Percentiles rank a stretch among this genome's conserved stretches.
Conservation (phyloP, 352 stramenopile species). For the Halophytophthora batemanensis region DNA sequence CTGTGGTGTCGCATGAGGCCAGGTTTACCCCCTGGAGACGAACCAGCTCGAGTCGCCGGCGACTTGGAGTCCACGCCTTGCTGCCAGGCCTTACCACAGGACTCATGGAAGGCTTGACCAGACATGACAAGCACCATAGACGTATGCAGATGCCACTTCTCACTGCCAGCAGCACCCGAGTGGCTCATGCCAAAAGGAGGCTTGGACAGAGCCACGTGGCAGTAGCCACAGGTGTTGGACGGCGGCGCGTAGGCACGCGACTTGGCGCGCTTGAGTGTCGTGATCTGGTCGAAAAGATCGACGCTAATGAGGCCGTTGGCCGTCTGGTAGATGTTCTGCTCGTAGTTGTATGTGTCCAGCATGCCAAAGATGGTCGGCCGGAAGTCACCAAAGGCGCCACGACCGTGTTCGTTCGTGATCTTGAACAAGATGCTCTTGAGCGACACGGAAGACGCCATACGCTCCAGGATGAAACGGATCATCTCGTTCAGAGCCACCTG, state of each 20-base stretch:
- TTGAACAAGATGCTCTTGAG: slow-evolving; percentile 93
- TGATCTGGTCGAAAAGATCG: slow-evolving; percentile 85
- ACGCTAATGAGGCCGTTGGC: slow-evolving; percentile 80
- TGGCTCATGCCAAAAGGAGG: slow-evolving; percentile 84
- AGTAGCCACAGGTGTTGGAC: slow-evolving; percentile 77
- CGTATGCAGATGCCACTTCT: slow-evolving; percentile 84
- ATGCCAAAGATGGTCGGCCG: slow-evolving; percentile 93
- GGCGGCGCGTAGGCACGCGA: slow-evolving; percentile 70
- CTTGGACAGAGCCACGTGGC: slow-evolving; percentile 76
- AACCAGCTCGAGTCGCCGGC: slow-evolving; percentile 17
- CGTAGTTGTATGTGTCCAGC: slow-evolving; percentile 92
- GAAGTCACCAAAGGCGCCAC: slow-evolving; percentile 92
- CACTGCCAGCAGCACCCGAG: slow-evolving; percentile 51
- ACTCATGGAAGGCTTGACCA: slow-evolving; percentile 83
- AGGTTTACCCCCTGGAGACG: slow-evolving; percentile 20
- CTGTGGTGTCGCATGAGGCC: slow-evolving; percentile 36
- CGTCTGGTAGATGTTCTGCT: slow-evolving; percentile 88
- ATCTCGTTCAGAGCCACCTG: slow-evolving; percentile 90
- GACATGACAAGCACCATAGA: slow-evolving; percentile 82
- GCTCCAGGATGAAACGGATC: slow-evolving; percentile 91
- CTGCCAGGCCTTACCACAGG: slow-evolving; percentile 83
- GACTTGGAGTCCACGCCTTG: slow-evolving; percentile 68
- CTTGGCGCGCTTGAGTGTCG: slow-evolving; percentile 70
- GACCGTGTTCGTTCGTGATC: slow-evolving; percentile 93
- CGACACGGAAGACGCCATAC: slow-evolving; percentile 93